These are phyloP conservation scores for Flagelloscypha sp. DNA, from an alignment of 768 basidiomycete genomes.

Conservation along the genomic window DNA sequence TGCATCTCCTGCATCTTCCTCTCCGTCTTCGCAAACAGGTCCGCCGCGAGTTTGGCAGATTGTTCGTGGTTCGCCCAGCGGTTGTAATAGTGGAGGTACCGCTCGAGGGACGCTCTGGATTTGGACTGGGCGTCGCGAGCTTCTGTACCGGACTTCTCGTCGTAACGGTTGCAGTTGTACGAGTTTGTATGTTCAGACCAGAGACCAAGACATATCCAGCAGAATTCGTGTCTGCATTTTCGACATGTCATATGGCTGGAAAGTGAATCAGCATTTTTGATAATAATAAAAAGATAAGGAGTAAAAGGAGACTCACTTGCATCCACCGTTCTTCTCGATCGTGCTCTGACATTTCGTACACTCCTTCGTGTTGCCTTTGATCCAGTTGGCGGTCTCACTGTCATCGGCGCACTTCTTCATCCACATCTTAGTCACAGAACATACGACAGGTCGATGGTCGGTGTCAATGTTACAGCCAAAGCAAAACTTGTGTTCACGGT, in stretches of 20 bases:
- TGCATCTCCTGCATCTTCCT: constrained; percentile 99
- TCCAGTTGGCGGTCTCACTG: constrained; percentile 98
- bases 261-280: constrained; percentile 9
- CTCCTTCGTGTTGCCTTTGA: constrained; percentile 99
- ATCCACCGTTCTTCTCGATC: constrained; percentile 99
- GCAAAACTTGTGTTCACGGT: constrained; percentile 75
- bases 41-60: constrained; percentile 91
- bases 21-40: constrained; percentile 91
- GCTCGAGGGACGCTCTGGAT: constrained; percentile 84
- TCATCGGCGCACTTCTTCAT: constrained; percentile 96
- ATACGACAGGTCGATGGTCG: constrained; percentile 90
- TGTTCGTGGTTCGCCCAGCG: constrained; percentile 99
- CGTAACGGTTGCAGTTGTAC: constrained; percentile 97
- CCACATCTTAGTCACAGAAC: constrained; percentile 86
- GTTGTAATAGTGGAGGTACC: constrained; percentile 98
- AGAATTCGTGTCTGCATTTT: constrained; percentile 98
- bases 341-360: constrained; percentile 96
- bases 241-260: constrained; percentile 99
- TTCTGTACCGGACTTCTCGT: constrained; percentile 82
- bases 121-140: constrained; percentile 88
- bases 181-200: constrained; percentile 96
- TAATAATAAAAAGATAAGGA: constrained; percentile 3
- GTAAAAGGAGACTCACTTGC: constrained; percentile 80
- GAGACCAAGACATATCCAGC: constrained; percentile 99
- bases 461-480: constrained; percentile 87